A percentile compares a stretch with the other conserved stretches of the same genome.
These are phyloP conservation scores for Hypoxylon sp. DNA, from an alignment of 2,329 filamentous ascomycete species.

Conservation along the genomic window DNA sequence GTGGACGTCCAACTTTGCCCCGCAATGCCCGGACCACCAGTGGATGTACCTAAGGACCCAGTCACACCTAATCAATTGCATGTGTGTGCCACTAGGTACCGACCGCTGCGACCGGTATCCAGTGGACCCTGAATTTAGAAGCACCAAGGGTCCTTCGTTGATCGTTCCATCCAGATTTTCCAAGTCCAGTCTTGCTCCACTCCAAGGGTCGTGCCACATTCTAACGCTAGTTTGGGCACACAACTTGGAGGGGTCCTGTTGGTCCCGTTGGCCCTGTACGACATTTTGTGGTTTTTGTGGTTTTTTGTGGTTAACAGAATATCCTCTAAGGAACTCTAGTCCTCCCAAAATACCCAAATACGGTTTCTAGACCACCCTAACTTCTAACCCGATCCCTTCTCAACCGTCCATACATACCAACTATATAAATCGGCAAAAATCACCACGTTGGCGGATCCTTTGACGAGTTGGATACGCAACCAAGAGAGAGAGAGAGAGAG, in stretches of 20 bases:
- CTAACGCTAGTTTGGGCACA: slow-evolving; percentile 35
- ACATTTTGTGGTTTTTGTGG: slow-evolving; percentile 16
- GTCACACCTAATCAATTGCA: neutral
- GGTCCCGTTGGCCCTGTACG: slow-evolving; percentile 6
- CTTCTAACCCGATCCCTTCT: no score
- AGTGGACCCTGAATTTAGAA: slow-evolving; percentile 47
- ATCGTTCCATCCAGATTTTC: slow-evolving; percentile 46
- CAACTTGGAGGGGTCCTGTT: slow-evolving; percentile 37
- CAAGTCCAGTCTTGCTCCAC: slow-evolving; percentile 30
- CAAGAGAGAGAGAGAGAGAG: slow-evolving; percentile 19
- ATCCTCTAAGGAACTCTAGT: slow-evolving; percentile 4
- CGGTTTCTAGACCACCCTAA: slow-evolving; percentile 11
- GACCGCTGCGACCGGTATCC: slow-evolving; percentile 1
- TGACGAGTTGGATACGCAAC: slow-evolving; percentile 25
- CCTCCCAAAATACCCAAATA: neutral
- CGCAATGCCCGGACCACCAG: slow-evolving; percentile 10
- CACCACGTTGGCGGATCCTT: slow-evolving; percentile 1
- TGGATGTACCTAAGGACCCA: slow-evolving; percentile 5
- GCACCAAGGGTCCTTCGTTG: slow-evolving; percentile 46
- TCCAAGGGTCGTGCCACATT: slow-evolving; percentile 41
- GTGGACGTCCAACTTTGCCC: slow-evolving; percentile 7
- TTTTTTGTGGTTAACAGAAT: slow-evolving; percentile 23
- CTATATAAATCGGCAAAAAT: slow-evolving; percentile 17
- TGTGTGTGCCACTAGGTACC: slow-evolving; percentile 22
- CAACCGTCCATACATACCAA: neutral